Evolutionary conservation across 176 grass and related monocot species (phyloP).

Genomic region (Lolium multiflorum): DNA sequence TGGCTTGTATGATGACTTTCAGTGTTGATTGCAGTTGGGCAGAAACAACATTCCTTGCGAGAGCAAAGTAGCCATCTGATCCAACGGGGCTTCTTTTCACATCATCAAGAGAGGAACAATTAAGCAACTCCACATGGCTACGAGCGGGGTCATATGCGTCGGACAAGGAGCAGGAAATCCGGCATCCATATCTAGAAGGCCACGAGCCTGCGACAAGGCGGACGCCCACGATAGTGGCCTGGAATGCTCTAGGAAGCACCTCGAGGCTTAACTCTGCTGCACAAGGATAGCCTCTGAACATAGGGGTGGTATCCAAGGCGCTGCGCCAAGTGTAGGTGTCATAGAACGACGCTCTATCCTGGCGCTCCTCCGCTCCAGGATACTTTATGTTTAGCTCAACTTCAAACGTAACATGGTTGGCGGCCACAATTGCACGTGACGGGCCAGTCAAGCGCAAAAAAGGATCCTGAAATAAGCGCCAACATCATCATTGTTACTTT

Average conservation of each 20-base stretch:
- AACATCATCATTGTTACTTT: not conserved
- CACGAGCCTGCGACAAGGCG: not conserved
- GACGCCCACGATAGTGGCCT: not conserved
- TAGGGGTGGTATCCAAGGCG: not conserved
- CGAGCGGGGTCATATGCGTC: not conserved
- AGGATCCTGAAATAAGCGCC: not conserved
- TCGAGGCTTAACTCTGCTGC: not conserved
- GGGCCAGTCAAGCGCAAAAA: conserved; percentile 14
- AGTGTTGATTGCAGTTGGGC: not conserved
- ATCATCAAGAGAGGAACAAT: not conserved
- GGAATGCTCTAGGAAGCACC: not conserved
- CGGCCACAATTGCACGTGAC: conserved; percentile 2
- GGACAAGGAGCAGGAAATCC: not conserved
- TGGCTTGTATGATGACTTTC: not conserved
- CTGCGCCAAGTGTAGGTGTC: not conserved
- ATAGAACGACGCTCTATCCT: not conserved
- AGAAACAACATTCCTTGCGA: not conserved
- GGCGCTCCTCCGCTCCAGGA: not conserved
- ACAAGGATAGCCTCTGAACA: not conserved
- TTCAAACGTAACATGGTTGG: not conserved
- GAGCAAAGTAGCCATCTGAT: not conserved
- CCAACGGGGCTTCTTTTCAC: not conserved
- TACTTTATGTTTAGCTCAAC: not conserved
- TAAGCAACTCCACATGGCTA: not conserved
- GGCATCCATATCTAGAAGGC: not conserved